Base-by-base conservation (phyloP, 1,139 yeast species). In the Candida smagusa region DNA sequence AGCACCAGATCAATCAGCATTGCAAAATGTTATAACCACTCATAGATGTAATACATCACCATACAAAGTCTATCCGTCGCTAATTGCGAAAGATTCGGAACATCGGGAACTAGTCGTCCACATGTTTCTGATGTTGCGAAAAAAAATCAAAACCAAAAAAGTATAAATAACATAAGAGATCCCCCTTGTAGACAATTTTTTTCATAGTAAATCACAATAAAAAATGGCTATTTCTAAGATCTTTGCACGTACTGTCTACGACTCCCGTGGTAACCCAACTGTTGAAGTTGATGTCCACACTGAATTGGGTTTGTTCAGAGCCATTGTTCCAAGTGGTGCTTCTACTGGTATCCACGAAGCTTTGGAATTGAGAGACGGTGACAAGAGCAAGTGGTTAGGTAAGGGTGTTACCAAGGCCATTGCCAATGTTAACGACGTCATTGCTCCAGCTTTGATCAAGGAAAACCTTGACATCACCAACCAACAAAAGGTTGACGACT, bases 261-360 rank as follows among this genome's bases (percentile, higher is more conserved):
- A 89, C 74, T 88, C 96, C 55, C 86, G 97, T 75, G 96, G 96
- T 72, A 89, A 89, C 79, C 97, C 97, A 71, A 89, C 96, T 52
- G 96, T 89, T 56, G 96, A 89, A 78, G 96, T 88, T 53, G 96
- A 89, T 60, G 59, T 88, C 54, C 75, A 83, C 77, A 89, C 96
- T 58, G 88, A 74, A 48, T 78, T 82, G 59, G 96, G 96, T 61
- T 63, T 77, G 51, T 87, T 85, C 88, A 83, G 96, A 70, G 78
- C 96, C 54, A 87, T 87, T 59, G 97, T 89, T 47, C 97, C 97
- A 65, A 86, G 96, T 50, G 97, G 96, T 72, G 96, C 96, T 50
- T 87, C 96, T 59, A 88, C 96, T 47, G 96, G 96, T 79, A 67
- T 82, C 66, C 92, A 84, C 68, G 97, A 89, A 77, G 96, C 96